phyloP scores from a whole-genome alignment of 108 stramenopile genomes.

The Aurantiochytrium sp. region DNA sequence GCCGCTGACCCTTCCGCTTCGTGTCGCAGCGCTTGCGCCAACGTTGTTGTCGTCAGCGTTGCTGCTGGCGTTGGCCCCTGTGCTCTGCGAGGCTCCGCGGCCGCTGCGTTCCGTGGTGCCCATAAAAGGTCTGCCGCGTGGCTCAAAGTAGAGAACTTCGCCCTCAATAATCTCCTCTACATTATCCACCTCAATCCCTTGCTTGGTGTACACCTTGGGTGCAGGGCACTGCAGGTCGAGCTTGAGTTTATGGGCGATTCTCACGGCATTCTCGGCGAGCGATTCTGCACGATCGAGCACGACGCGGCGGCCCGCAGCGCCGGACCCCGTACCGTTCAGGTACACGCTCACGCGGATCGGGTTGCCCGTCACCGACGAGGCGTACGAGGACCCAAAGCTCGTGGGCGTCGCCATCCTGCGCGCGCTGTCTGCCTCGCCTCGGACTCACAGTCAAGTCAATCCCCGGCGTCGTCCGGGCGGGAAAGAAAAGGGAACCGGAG shows the following conservation, averaged over 20 bases:
- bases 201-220: neutral
- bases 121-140: neutral
- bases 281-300: neutral
- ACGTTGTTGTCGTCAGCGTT: no score
- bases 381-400: neutral
- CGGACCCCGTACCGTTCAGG: neutral
- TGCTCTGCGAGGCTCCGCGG: no score
- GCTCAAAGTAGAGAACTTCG: neutral
- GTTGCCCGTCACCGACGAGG: neutral
- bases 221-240: neutral
- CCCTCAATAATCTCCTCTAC: neutral
- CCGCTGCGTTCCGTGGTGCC: neutral
- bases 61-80: no score
- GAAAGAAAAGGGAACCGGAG: no score
- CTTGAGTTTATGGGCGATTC: neutral
- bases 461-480: no score
- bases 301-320: neutral
- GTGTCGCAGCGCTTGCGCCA: no score
- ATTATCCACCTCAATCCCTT: neutral
- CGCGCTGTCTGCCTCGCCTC: no score
- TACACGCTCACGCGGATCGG: constrained; percentile 4
- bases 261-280: neutral
- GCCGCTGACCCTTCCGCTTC: no score
- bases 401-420: neutral
- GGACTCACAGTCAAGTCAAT: no score